Percentiles rank a stretch among this genome's conserved stretches.
These are phyloP conservation scores for Besnoitia besnoiti DNA, from an alignment of 169 alveolate species.

Conservation along the genomic window DNA sequence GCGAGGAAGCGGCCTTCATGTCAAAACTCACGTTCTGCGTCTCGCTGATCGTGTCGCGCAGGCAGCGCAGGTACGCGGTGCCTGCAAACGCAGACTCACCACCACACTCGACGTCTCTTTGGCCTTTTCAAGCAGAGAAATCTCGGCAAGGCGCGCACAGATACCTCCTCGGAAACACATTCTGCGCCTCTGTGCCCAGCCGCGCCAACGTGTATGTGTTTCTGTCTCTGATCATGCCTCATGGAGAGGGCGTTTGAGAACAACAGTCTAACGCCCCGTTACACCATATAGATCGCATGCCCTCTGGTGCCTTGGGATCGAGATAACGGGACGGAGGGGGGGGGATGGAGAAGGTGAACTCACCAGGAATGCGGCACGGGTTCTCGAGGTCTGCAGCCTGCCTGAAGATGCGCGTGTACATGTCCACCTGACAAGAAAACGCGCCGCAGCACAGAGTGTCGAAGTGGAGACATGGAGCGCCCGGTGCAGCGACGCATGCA, in stretches of 20 bases:
- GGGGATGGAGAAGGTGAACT: neutral
- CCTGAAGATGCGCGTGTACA: slow-evolving; percentile 79
- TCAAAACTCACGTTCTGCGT: slow-evolving; percentile 22
- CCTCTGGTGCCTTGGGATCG: no score
- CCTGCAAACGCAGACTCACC: slow-evolving; percentile 7
- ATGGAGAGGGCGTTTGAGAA: no score
- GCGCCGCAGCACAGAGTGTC: neutral
- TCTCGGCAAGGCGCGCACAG: no score
- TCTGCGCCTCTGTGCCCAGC: no score
- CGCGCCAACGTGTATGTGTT: no score
- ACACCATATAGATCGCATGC: no score
- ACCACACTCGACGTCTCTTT: no score
- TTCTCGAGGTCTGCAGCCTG: slow-evolving; percentile 83
- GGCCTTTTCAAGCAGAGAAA: no score
- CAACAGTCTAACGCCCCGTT: no score
- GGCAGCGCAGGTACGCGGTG: slow-evolving; percentile 35
- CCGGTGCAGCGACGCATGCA: neutral
- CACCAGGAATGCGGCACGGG: slow-evolving; percentile 81
- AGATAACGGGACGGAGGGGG: neutral
- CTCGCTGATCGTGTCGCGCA: slow-evolving; percentile 7
- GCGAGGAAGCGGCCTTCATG: no score
- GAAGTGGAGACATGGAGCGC: neutral
- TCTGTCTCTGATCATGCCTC: no score
- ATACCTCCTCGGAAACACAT: no score
- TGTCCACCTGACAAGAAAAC: slow-evolving; percentile 75